Base-by-base conservation (phyloP, 164 flowering plant genomes). In the Vitis amurensis region DNA sequence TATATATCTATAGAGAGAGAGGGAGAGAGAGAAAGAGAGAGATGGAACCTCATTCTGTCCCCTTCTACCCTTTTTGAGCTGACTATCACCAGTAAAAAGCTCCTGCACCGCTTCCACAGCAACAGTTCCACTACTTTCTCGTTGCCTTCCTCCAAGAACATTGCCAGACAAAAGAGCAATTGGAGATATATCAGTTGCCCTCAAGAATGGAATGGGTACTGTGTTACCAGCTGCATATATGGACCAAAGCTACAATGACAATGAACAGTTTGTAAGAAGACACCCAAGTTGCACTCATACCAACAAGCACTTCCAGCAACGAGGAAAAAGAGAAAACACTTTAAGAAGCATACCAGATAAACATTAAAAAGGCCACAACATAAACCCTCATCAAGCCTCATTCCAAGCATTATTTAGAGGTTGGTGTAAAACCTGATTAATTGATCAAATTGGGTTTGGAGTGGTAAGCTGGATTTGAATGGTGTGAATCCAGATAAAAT, bases 161-260 rank as follows among this genome's bases (percentile, higher is more conserved):
- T 88, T 89, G 72, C 82, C 94, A 31, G 99, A 93, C 74, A 96
- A 77, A 48, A 96, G 85, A 48, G 99, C 97, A 55, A 96, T 91
- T 4, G 99, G 99, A 48, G 99, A 93, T 81, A 96, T 92, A 71
- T 96, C 98, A 9, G 97, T 90, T 55, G 99, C 99, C 77, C 88
- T 85, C 82, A 96, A 77, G 75, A 93, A 93, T 59, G 99, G 98
- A 68, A 96, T 91, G 6, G 99, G 99, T 9, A 96, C 97, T 31
- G 99, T 93, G 73, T 96, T 96, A 47, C 99, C 98, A 72, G 97
- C 99, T 15, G 97, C 87, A 74, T 96, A 96, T 72, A 93, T 96
- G 61, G 99, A 93, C 94, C 93, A 86, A 49, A 96, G 91, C 99
- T 96, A 81, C 87, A 87, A 71, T 8, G 29, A 71, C 51, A 58